Evolutionary conservation across 169 alveolate genomes (phyloP), one percentile per base, ranked within the genome.

Genomic region (Perkinsus marinus): DNA sequence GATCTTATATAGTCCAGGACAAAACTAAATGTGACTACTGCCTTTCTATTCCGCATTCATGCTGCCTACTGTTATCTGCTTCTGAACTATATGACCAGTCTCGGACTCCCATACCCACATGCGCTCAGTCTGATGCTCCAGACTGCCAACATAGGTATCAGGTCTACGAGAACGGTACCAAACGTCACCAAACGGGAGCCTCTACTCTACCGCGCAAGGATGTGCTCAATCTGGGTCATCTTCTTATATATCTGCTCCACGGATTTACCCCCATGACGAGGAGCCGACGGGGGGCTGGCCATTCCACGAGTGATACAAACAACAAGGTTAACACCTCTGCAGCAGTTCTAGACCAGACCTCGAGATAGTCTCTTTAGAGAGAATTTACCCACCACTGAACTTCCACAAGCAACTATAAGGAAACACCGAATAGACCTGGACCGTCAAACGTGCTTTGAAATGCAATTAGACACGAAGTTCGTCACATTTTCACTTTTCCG

Each of bases 1-100:
- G 43, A 99, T 98, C 95, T 99, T 99, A 96, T 98, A 99, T 89
- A 99, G 96, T 0, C 99, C 99, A 0, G 99, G 99, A 10, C 98
- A 99, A 93, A 96, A 98, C 41, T 94, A 90, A 30, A 96, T 94
- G 91, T 93, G 10, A 10, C 3, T 41, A 94, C 89, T 95, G 34
- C 79, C 26, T 19, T 0, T 13, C 79, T 26, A 43, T n/a, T n/a
- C n/a, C 68, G 26, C 68, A 17, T 43, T 17, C 79, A 13, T 57
- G 3, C 22, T 30, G 37, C 5, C 34, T 26, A 57, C 79, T 2
- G 94, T 94, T 68, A 97, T 95, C 39, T 93, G 79, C 91, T 95
- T 96, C 92, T 95, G 96, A 26, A 95, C 98, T 96, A 99, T 97
- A 38, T 96, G 94, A 90, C 94, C 94, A 57, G 93, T 95, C 37